Conservation (phyloP, 2,329 filamentous ascomycete genomes). For the Kalmusia sp. region DNA sequence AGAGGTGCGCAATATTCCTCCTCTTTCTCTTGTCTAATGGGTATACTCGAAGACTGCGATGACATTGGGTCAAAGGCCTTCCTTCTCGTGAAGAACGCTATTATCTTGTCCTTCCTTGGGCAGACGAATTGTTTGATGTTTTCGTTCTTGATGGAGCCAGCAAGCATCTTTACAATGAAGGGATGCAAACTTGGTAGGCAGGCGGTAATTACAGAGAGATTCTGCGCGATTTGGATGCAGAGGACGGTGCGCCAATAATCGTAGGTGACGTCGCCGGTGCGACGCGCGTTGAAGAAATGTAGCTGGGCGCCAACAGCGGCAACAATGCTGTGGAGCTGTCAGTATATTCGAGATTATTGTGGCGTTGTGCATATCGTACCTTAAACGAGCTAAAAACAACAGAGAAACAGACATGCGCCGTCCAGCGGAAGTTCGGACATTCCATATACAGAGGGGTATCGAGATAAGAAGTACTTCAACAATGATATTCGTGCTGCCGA, state of each 20-base stretch:
- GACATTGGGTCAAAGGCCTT: slow-evolving; percentile 14
- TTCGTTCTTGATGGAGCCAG: slow-evolving; percentile 22
- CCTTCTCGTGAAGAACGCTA: slow-evolving; percentile 11
- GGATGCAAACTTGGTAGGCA: slow-evolving; percentile 34
- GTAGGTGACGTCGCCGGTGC: slow-evolving; percentile 18
- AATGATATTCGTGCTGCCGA: slow-evolving; percentile 34
- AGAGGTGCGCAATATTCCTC: slow-evolving; percentile 34
- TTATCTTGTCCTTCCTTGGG: background rate
- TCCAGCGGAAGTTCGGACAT: slow-evolving; percentile 26
- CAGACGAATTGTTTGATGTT: slow-evolving; percentile 11
- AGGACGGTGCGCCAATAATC: slow-evolving; percentile 28
- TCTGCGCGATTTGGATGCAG: slow-evolving; percentile 36
- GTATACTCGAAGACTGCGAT: slow-evolving; percentile 15
- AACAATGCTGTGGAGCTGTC: slow-evolving; percentile 24
- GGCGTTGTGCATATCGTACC: slow-evolving; percentile 19
- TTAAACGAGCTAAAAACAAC: slow-evolving; percentile 30
- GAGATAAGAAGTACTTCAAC: slow-evolving; percentile 32
- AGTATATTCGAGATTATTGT: slow-evolving; percentile 1
- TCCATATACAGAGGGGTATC: slow-evolving; percentile 39
- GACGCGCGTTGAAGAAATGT: slow-evolving; percentile 27
- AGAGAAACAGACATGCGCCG: slow-evolving; percentile 32
- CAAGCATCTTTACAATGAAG: slow-evolving; percentile 29
- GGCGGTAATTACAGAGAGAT: slow-evolving; percentile 37
- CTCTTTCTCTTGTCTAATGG: slow-evolving; percentile 19
- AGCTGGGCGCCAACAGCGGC: slow-evolving; percentile 28